Conservation (phyloP, 495 filamentous ascomycete genomes). For the Xylaria telfairii region DNA sequence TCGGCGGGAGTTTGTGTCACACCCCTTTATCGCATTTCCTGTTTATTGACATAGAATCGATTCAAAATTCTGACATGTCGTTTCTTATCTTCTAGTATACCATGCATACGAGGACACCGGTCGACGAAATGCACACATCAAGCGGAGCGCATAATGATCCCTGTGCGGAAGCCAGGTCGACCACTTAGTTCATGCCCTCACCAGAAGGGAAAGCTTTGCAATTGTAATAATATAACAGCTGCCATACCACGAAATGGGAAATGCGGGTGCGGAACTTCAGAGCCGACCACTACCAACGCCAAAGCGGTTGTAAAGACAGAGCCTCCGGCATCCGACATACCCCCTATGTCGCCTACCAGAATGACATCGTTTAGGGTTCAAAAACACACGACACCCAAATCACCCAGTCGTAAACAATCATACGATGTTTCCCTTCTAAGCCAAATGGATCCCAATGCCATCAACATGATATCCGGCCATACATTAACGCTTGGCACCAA, state of each 20-base stretch:
- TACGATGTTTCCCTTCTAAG: conserved; percentile 49
- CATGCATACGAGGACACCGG: conserved; percentile 85
- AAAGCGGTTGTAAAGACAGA: conserved; percentile 37
- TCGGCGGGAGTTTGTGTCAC: background rate
- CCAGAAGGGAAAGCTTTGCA: conserved; percentile 61
- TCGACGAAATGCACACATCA: conserved; percentile 84
- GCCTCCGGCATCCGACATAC: conserved; percentile 27
- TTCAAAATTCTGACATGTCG: conserved; percentile 33
- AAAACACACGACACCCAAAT: conserved; percentile 41
- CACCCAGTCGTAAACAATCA: conserved; percentile 49
- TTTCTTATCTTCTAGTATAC: conserved; percentile 60
- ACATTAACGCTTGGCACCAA: conserved; percentile 6
- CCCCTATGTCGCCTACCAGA: conserved; percentile 42
- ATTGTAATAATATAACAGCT: conserved; percentile 55
- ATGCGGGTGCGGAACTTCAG: conserved; percentile 49
- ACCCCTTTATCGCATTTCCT: conserved; percentile 26
- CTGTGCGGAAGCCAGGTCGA: conserved; percentile 80
- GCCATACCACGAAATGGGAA: conserved; percentile 59
- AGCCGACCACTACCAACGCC: conserved; percentile 24
- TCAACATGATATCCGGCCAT: conserved; percentile 25
- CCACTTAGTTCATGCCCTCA: conserved; percentile 81
- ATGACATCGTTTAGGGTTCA: conserved; percentile 49
- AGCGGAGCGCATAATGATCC: conserved; percentile 73
- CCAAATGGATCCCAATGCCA: conserved; percentile 49
- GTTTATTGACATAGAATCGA: conserved; percentile 7